These are phyloP conservation scores for Fusarium temperatum DNA, from an alignment of 2,329 filamentous ascomycete genomes.

Conservation along the genomic window DNA sequence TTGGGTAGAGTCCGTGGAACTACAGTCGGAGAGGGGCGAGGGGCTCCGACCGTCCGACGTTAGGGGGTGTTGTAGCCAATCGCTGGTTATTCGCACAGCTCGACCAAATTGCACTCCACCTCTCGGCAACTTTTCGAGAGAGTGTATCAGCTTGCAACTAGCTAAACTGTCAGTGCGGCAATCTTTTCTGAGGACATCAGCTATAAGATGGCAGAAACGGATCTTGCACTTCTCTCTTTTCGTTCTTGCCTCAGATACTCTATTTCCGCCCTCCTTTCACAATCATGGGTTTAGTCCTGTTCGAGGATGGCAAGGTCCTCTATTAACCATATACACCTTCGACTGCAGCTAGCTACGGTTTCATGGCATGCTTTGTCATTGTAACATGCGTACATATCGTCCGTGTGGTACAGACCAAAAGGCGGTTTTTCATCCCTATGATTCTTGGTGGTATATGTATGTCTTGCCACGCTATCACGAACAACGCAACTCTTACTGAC, in stretches of 20 bases:
- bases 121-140: neutral
- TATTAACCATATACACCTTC: neutral
- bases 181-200: neutral
- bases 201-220: neutral
- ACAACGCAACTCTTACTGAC: neutral
- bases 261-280: neutral
- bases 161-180: neutral
- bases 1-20: neutral
- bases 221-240: neutral
- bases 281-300: neutral
- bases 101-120: neutral
- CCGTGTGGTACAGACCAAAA: neutral
- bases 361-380: neutral
- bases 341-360: neutral
- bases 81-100: neutral
- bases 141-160: neutral
- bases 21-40: neutral
- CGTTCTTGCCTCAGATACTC: neutral
- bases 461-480: neutral
- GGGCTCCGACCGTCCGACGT: no score
- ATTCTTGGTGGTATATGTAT: neutral
- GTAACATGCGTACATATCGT: neutral
- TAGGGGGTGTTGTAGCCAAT: neutral
- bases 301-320: neutral
- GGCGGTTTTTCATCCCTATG: neutral